Conservation (phyloP, 768 basidiomycete species). For the Lentinula detonsa region DNA sequence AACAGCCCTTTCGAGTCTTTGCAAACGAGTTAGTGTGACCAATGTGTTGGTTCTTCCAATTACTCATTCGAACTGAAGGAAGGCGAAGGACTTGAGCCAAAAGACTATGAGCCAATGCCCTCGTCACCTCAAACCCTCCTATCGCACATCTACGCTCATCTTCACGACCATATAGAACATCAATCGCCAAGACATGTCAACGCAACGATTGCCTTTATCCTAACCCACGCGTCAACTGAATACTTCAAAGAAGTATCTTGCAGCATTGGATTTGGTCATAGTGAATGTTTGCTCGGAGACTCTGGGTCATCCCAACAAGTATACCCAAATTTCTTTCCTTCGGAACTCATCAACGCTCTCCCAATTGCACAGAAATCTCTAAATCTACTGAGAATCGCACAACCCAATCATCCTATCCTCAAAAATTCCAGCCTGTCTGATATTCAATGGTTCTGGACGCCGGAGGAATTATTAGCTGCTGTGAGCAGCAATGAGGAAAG, state of each 20-base stretch:
- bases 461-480: constrained; percentile 41
- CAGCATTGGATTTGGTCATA: constrained; percentile 47
- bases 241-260: constrained; percentile 54
- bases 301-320: constrained; percentile 25
- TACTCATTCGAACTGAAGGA: constrained; percentile 1
- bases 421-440: constrained; percentile 16
- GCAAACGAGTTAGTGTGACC: constrained; percentile 42
- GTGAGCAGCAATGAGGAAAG: constrained; percentile 27
- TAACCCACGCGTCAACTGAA: constrained; percentile 55
- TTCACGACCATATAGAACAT: constrained; percentile 47
- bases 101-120: constrained; percentile 37
- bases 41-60: neutral
- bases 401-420: constrained; percentile 60
- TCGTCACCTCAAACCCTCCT: constrained; percentile 45
- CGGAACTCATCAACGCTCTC: constrained; percentile 42
- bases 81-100: constrained; percentile 14
- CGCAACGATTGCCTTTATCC: constrained; percentile 61
- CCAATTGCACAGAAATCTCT: constrained; percentile 67
- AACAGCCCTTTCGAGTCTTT: constrained; percentile 49
- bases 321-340: constrained; percentile 63
- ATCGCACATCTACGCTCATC: constrained; percentile 52
- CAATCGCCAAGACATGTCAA: constrained; percentile 42
- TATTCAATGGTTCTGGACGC: constrained; percentile 63
- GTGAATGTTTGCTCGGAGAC: constrained; percentile 20
- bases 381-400: constrained; percentile 54